These are phyloP conservation scores for Chlorella sorokiniana DNA, from an alignment of 139 green algal genomes.

Conservation along the genomic window DNA sequence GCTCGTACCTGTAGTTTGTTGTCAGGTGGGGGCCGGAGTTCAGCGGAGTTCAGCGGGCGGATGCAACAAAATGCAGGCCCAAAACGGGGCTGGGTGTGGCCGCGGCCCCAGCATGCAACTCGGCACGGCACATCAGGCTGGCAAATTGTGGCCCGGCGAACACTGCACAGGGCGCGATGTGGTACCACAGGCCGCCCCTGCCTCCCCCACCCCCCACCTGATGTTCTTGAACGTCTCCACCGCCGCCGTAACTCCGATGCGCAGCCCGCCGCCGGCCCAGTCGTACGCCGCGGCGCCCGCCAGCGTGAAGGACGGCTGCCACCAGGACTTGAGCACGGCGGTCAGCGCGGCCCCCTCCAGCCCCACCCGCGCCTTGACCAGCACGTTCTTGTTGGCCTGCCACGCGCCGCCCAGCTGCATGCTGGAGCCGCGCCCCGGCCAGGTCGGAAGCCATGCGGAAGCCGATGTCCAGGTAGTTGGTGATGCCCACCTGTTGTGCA, in stretches of 20 bases:
- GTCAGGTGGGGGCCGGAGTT: background rate
- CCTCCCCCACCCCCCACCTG: background rate
- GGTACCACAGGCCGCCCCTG: background rate
- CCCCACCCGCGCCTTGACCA: constrained; percentile 70
- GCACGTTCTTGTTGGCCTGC: constrained; percentile 82
- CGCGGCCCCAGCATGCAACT: too few relatives aligned
- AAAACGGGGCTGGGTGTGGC: too few relatives aligned
- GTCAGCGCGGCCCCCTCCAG: constrained; percentile 43
- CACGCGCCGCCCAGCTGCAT: constrained; percentile 52
- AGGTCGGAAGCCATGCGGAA: constrained; percentile 53
- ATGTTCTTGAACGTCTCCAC: constrained; percentile 57
- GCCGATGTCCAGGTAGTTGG: constrained; percentile 84
- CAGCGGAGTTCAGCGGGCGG: background rate
- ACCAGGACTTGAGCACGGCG: constrained; percentile 67
- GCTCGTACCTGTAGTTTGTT: constrained; percentile 58
- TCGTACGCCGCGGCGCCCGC: constrained; percentile 32
- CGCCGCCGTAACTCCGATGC: constrained; percentile 46
- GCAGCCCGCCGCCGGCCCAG: constrained; percentile 23
- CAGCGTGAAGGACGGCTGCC: constrained; percentile 61
- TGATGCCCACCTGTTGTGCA: constrained; percentile 78
- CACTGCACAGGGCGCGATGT: background rate
- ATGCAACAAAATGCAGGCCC: too few relatives aligned
- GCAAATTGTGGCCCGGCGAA: background rate
- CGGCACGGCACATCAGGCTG: too few relatives aligned
- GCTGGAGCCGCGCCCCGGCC: background rate